phyloP scores from a whole-genome alignment of 106 monocot genomes.

The Gastrodia elata region DNA sequence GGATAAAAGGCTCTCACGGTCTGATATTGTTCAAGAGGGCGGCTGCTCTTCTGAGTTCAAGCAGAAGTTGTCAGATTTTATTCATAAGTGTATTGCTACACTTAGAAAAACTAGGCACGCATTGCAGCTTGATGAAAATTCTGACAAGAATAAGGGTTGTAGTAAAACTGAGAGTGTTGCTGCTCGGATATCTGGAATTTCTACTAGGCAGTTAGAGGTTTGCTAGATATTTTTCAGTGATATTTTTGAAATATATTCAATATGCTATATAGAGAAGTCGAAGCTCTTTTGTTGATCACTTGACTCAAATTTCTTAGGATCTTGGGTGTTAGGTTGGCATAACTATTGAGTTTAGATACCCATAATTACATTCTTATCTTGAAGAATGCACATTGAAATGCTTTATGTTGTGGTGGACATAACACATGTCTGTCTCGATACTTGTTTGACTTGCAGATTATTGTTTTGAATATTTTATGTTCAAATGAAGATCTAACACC shows the following conservation, averaged over 20 bases:
- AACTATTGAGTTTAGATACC: too few relatives aligned
- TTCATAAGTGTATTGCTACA: constrained; percentile 25
- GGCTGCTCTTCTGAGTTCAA: constrained; percentile 63
- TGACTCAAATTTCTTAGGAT: too few relatives aligned
- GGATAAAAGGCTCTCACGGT: constrained; percentile 36
- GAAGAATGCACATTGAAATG: too few relatives aligned
- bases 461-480: too few relatives aligned
- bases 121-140: constrained; percentile 45
- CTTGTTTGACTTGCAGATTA: too few relatives aligned
- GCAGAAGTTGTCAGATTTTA: constrained; percentile 41
- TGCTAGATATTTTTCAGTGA: constrained; percentile 2
- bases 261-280: neutral
- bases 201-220: constrained; percentile 74
- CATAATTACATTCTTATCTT: too few relatives aligned
- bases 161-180: constrained; percentile 39
- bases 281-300: too few relatives aligned
- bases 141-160: constrained; percentile 15
- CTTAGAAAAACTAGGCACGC: constrained; percentile 40
- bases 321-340: too few relatives aligned
- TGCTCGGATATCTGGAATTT: constrained; percentile 74
- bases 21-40: constrained; percentile 47
- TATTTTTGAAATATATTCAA: neutral
- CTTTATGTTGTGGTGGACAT: too few relatives aligned
- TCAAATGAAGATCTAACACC: too few relatives aligned
- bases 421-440: too few relatives aligned